These are phyloP conservation scores for Starmerella bombi DNA, from an alignment of 805 yeast genomes.

Conservation along the genomic window DNA sequence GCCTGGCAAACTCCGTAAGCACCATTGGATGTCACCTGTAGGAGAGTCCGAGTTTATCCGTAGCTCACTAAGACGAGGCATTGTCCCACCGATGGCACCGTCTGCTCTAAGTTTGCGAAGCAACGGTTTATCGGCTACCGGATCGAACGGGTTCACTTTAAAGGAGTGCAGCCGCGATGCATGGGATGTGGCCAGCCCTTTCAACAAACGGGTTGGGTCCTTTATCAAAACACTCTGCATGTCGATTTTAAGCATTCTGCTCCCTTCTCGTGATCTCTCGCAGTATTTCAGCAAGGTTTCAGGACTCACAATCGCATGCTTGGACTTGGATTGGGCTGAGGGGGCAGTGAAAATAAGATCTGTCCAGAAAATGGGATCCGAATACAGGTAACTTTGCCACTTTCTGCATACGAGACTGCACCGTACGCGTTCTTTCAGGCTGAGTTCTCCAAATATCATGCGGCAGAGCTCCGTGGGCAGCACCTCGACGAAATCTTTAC, in stretches of 20 bases:
- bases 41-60: slow-evolving; percentile 10
- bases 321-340: background rate
- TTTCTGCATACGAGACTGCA: slow-evolving; percentile 4
- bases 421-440: slow-evolving; percentile 6
- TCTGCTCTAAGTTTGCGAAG: background rate
- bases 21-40: slow-evolving; percentile 16
- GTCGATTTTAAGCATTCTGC: slow-evolving; percentile 2
- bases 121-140: background rate
- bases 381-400: slow-evolving; percentile 11
- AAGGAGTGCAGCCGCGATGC: slow-evolving; percentile 3
- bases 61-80: slow-evolving; percentile 4
- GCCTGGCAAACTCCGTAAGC: slow-evolving; percentile 9
- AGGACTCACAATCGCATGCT: background rate
- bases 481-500: slow-evolving; percentile 1
- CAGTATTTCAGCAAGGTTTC: slow-evolving; percentile 7
- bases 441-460: slow-evolving; percentile 9
- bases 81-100: background rate
- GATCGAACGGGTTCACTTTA: slow-evolving; percentile 4
- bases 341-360: slow-evolving; percentile 1
- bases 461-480: slow-evolving; percentile 16
- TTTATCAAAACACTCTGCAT: slow-evolving; percentile 7
- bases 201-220: slow-evolving; percentile 5
- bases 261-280: background rate
- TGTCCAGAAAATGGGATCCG: slow-evolving; percentile 15
- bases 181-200: background rate